Evolutionary conservation across 768 basidiomycete species (phyloP).

Genomic region (Lactarius akahatsu): DNA sequence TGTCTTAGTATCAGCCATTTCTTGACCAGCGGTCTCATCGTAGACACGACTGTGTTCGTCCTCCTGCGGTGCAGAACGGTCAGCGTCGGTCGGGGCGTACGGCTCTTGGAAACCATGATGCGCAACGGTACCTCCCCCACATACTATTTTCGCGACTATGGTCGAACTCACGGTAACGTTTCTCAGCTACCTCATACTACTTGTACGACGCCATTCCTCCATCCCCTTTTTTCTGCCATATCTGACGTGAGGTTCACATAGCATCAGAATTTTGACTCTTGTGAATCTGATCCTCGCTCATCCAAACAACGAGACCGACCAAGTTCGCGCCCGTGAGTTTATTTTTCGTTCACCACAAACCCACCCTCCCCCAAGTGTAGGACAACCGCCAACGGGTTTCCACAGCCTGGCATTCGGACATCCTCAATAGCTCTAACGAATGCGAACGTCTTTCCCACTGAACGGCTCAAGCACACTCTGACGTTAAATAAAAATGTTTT

Average conservation of each 20-base stretch:
- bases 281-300: not conserved
- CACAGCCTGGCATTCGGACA: not conserved
- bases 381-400: not conserved
- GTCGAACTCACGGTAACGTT: not conserved
- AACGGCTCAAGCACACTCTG: not conserved
- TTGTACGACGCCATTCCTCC: not conserved
- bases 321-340: conserved; percentile 6
- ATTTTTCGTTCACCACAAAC: not conserved
- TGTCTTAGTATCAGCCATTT: not conserved
- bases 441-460: not conserved
- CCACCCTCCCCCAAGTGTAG: not conserved
- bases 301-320: not conserved
- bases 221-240: too few relatives aligned
- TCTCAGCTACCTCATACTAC: conserved; percentile 3
- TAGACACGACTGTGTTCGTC: conserved; percentile 2
- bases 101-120: not conserved
- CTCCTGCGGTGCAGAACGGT: not conserved
- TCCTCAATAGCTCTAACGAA: not conserved
- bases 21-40: not conserved
- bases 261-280: not conserved
- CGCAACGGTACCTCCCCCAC: not conserved
- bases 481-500: not conserved
- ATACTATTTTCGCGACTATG: not conserved
- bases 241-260: not conserved
- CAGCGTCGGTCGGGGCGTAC: not conserved